phyloP scores from a whole-genome alignment of 1,284 basidiomycete species.

The Rhodotorula sp. region DNA sequence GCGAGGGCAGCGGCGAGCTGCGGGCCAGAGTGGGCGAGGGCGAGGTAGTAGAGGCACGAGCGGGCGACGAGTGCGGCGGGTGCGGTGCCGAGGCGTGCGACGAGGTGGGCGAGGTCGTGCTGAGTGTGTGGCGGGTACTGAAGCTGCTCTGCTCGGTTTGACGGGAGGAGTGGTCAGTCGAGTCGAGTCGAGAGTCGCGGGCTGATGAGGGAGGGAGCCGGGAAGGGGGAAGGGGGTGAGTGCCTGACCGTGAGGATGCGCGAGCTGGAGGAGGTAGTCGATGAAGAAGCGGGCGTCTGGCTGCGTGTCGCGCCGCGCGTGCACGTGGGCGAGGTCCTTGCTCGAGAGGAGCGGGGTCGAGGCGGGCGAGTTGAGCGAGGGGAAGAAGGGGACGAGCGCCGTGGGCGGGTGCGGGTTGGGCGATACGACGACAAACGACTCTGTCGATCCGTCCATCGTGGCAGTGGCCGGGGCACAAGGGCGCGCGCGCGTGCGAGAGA shows the following conservation, averaged over 20 bases:
- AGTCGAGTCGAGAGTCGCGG: too few species aligned
- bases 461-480: too few species aligned
- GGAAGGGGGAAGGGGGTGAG: too few species aligned
- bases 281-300: conserved; percentile 28
- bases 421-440: conserved; percentile 24
- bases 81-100: conserved; percentile 9
- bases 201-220: too few species aligned
- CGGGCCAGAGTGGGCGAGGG: conserved; percentile 14
- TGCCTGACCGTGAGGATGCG: not conserved
- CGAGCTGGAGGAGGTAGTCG: conserved; percentile 29
- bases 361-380: conserved; percentile 1
- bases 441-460: conserved; percentile 1
- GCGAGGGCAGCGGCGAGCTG: not conserved
- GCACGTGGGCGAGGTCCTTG: not conserved
- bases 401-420: not conserved
- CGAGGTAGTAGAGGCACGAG: conserved; percentile 39
- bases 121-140: conserved; percentile 24
- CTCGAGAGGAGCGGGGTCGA: not conserved
- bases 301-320: not conserved
- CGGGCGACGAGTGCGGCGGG: conserved; percentile 4
- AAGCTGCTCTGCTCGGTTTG: conserved; percentile 2
- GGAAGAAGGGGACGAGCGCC: conserved; percentile 6
- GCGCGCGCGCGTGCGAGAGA: too few species aligned
- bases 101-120: conserved; percentile 15
- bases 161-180: not conserved